phyloP scores from a whole-genome alignment of 768 basidiomycete species.

The Candolleomyces efflorescens region DNA sequence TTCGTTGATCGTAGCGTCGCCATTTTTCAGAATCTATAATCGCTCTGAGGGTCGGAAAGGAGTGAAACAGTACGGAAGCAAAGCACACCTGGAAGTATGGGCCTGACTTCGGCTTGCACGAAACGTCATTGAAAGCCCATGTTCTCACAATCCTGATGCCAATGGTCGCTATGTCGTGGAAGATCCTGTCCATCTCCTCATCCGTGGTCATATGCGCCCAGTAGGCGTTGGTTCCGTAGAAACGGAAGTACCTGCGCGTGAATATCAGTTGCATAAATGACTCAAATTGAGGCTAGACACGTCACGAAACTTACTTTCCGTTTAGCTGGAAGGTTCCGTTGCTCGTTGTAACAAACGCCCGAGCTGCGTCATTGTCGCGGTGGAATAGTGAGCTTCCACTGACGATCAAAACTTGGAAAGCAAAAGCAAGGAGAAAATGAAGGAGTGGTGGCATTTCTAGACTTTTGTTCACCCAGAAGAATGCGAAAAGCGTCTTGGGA shows the following conservation, averaged over 20 bases:
- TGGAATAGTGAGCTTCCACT: too few relatives aligned
- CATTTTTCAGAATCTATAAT: slow-evolving; percentile 10
- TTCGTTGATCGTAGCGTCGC: slow-evolving; percentile 13
- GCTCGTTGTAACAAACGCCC: slow-evolving; percentile 9
- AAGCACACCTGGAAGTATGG: slow-evolving; percentile 20
- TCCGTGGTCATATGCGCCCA: slow-evolving; percentile 17
- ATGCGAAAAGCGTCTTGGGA: too few relatives aligned
- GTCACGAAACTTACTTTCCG: slow-evolving; percentile 7
- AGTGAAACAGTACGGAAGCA: too few relatives aligned
- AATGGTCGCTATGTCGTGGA: slow-evolving; percentile 13
- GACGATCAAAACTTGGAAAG: too few relatives aligned
- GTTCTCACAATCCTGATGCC: slow-evolving; percentile 18
- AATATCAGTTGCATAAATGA: neutral
- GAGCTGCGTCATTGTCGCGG: too few relatives aligned
- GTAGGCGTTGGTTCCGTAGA: slow-evolving; percentile 20
- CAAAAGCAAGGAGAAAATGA: too few relatives aligned
- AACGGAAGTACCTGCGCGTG: slow-evolving; percentile 13
- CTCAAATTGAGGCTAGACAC: neutral
- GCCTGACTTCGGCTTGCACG: slow-evolving; percentile 13
- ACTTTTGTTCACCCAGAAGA: too few relatives aligned
- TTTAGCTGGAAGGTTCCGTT: slow-evolving; percentile 12
- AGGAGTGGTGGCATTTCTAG: too few relatives aligned
- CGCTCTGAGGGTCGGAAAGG: neutral
- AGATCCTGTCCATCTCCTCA: slow-evolving; percentile 15
- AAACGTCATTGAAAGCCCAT: slow-evolving; percentile 21